Evolutionary conservation across 495 filamentous ascomycete genomes (phyloP).

Genomic region (Chaetomium tenue): DNA sequence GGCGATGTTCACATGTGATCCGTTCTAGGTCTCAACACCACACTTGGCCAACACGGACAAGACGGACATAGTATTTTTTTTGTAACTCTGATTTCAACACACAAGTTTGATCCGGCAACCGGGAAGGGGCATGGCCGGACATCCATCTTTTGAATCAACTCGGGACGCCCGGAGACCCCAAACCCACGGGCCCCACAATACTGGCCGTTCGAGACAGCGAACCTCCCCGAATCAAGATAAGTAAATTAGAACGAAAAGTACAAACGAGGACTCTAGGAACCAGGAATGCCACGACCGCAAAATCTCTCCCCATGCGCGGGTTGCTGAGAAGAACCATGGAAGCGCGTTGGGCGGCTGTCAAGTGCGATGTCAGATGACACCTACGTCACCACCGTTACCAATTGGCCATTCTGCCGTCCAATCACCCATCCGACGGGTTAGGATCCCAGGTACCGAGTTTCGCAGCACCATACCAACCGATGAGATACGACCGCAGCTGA

Average conservation of each 20-base stretch:
- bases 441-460: conserved; percentile 4
- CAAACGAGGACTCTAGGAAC: too few species aligned
- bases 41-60: not conserved
- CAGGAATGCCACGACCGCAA: not conserved
- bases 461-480: not conserved
- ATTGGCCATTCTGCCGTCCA: not conserved
- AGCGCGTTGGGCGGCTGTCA: conserved; percentile 5
- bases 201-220: too few species aligned
- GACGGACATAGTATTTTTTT: too few species aligned
- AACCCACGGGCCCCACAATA: too few species aligned
- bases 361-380: conserved; percentile 25
- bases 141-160: too few species aligned
- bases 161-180: too few species aligned
- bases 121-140: too few species aligned
- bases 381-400: conserved; percentile 18
- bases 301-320: not conserved
- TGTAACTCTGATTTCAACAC: too few species aligned
- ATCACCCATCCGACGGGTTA: conserved; percentile 6
- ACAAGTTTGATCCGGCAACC: too few species aligned
- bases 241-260: too few species aligned
- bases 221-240: too few species aligned
- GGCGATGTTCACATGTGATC: conserved; percentile 13
- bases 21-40: not conserved
- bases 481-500: not conserved
- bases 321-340: not conserved